Percentiles rank a stretch among this genome's conserved stretches.
phyloP scores from a whole-genome alignment of 2,329 filamentous ascomycete species.

The Knufia fluminis region DNA sequence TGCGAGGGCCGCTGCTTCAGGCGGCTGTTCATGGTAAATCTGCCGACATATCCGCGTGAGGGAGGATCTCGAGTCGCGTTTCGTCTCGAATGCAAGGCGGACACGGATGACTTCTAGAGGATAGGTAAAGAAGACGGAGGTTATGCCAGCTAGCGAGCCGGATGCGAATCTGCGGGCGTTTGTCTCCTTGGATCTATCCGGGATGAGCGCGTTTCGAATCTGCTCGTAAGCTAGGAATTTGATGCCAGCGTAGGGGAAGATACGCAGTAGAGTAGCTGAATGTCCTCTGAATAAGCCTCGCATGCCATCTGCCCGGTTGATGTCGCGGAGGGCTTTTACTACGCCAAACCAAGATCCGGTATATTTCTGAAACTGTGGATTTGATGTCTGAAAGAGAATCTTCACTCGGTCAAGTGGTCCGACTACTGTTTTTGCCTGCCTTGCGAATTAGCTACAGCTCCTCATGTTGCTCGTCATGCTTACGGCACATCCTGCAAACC shows the following conservation, averaged over 20 bases:
- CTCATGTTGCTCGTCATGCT: slow-evolving; percentile 27
- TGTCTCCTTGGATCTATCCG: slow-evolving; percentile 64
- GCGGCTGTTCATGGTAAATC: slow-evolving; percentile 71
- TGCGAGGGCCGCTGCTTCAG: slow-evolving; percentile 28
- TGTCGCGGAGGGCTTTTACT: slow-evolving; percentile 70
- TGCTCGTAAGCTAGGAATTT: slow-evolving; percentile 98
- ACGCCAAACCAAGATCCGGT: slow-evolving; percentile 81
- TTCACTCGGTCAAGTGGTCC: slow-evolving; percentile 95
- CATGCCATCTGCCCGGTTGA: slow-evolving; percentile 64
- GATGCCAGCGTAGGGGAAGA: slow-evolving; percentile 95
- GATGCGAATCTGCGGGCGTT: slow-evolving; percentile 54
- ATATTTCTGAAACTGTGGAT: slow-evolving; percentile 89
- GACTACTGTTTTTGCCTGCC: slow-evolving; percentile 85
- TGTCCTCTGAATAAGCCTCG: slow-evolving; percentile 83
- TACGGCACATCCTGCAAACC: slow-evolving; percentile 85
- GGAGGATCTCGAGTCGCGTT: slow-evolving; percentile 58
- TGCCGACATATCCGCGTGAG: slow-evolving; percentile 68
- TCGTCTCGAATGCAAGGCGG: slow-evolving; percentile 89
- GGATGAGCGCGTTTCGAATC: slow-evolving; percentile 71
- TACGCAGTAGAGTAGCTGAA: slow-evolving; percentile 83
- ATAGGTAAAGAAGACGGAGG: slow-evolving; percentile 93
- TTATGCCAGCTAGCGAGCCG: slow-evolving; percentile 55
- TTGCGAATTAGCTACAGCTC: slow-evolving; percentile 9
- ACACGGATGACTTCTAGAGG: slow-evolving; percentile 89
- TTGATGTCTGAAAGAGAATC: slow-evolving; percentile 94